Base-by-base conservation (phyloP, 2,329 filamentous ascomycete species). In the Neonectria neomacrospora region DNA sequence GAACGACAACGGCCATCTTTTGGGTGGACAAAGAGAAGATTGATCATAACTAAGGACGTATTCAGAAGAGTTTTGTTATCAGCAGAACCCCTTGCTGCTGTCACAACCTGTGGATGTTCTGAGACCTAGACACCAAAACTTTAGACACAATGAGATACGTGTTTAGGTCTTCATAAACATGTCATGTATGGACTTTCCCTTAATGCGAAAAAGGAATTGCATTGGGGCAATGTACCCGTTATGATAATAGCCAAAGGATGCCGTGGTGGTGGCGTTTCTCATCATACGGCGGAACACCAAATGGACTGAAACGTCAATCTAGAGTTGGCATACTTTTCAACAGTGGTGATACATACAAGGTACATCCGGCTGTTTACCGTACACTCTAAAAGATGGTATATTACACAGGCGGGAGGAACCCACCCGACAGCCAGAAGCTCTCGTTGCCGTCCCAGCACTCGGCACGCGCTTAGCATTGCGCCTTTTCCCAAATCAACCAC, bases 401-500 rank as follows among this genome's bases (percentile, higher is more conserved):
- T 73, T 74, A 75, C 71, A 74, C 64, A 64, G 70, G 72, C 70
- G 67, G 48, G 48, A 58, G 59, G 53, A 64, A 56, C 66, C 63
- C 63, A 57, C 70, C 65, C 61, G 61, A 39, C 59, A 66, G 58
- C 61, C 66, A 68, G 69, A 69, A 63, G 54, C 41, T 61, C 58
- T 39, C 34, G 56, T 65, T 54, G 39, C n/a, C 60, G 54, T 64
- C 59, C 61, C 61, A 61, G 50, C 57, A 51, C 37, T 61, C 20
- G 47, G 47, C 44, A 50, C 47, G 54, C 47, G 54, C 39, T 48
- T 45, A 53, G 30, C 39, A 37, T 51, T 54, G 54, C 26, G 39
- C 53, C 20, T 5, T 54, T 55, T 57, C 48, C 26, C 8, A 41
- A 28, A 44, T 76, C 88, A 96, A 75, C 93, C 85, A 77, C 94